These are phyloP conservation scores for Coemansia sp. DNA, from an alignment of 192 early-diverging fungal species.

Conservation along the genomic window DNA sequence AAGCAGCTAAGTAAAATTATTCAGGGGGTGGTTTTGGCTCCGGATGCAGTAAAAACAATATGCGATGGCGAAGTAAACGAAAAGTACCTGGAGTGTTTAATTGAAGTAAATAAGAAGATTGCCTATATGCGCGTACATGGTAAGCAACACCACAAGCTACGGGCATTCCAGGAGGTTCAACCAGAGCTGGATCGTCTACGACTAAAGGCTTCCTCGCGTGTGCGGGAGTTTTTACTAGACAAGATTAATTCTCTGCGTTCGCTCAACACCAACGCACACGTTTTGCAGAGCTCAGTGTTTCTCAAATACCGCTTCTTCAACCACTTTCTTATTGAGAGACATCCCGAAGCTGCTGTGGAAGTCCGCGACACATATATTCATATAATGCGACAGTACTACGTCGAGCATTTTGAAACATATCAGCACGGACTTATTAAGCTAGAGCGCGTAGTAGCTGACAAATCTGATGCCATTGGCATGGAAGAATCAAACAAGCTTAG, in stretches of 20 bases:
- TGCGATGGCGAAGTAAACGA: conserved; percentile 92
- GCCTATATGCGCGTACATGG: conserved; percentile 69
- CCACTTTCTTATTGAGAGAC: conserved; percentile 85
- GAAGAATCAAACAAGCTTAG: conserved; percentile 80
- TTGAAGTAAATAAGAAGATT: conserved; percentile 88
- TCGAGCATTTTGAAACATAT: conserved; percentile 89
- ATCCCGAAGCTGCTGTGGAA: conserved; percentile 83
- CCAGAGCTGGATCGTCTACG: conserved; percentile 92
- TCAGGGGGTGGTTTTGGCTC: conserved; percentile 83
- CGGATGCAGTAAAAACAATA: conserved; percentile 75
- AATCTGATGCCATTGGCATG: conserved; percentile 78
- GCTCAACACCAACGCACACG: conserved; percentile 89
- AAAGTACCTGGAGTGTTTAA: conserved; percentile 76
- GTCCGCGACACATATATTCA: conserved; percentile 83
- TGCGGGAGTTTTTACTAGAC: conserved; percentile 83
- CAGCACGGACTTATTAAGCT: conserved; percentile 70
- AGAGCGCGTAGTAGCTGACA: conserved; percentile 77
- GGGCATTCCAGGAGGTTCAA: conserved; percentile 79
- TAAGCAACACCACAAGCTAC: conserved; percentile 72
- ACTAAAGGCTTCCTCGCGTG: conserved; percentile 77
- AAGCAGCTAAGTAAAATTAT: conserved; percentile 69
- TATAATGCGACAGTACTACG: conserved; percentile 82
- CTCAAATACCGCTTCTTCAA: conserved; percentile 91
- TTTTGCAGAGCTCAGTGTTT: conserved; percentile 88
- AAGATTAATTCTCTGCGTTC: conserved; percentile 84